Percentiles rank a stretch among this genome's conserved stretches.
phyloP scores from a whole-genome alignment of 2,329 filamentous ascomycete genomes.

The Alternaria alternata region DNA sequence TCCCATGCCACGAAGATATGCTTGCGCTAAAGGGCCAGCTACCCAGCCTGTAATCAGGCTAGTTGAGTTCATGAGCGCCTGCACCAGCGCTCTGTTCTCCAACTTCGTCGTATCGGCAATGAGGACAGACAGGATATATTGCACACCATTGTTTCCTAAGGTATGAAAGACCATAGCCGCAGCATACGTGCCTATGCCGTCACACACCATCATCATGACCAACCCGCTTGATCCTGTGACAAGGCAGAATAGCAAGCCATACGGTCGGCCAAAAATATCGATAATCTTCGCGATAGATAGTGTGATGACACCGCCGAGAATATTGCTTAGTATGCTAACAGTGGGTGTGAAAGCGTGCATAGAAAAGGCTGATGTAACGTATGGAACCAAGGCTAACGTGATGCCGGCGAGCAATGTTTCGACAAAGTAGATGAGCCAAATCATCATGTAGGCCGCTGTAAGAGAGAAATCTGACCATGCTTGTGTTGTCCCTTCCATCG shows the following conservation, averaged over 20 bases:
- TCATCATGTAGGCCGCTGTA: constrained; percentile 7
- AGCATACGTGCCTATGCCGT: constrained; percentile 66
- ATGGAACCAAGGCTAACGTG: constrained; percentile 46
- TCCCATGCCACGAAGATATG: constrained; percentile 56
- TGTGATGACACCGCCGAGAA: constrained; percentile 47
- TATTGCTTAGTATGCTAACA: constrained; percentile 40
- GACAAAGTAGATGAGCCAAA: constrained; percentile 49
- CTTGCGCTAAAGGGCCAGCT: constrained; percentile 25
- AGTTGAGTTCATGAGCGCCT: constrained; percentile 53
- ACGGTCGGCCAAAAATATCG: constrained; percentile 50
- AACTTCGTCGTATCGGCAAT: constrained; percentile 73
- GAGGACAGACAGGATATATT: constrained; percentile 60
- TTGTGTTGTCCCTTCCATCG: constrained; percentile 13
- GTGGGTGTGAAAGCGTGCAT: constrained; percentile 45
- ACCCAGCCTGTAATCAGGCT: constrained; percentile 33
- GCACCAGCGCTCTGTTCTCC: constrained; percentile 68
- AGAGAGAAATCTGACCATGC: constrained; percentile 14
- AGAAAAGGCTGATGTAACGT: constrained; percentile 50
- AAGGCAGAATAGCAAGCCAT: constrained; percentile 43
- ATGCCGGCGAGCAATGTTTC: constrained; percentile 54
- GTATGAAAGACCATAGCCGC: constrained; percentile 72
- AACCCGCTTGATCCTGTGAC: constrained; percentile 45
- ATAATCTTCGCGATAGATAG: constrained; percentile 51
- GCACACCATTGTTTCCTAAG: constrained; percentile 66
- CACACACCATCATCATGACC: constrained; percentile 72